These are phyloP conservation scores for Exophiala oligosperma DNA, from an alignment of 2,329 filamentous ascomycete species.

Conservation along the genomic window DNA sequence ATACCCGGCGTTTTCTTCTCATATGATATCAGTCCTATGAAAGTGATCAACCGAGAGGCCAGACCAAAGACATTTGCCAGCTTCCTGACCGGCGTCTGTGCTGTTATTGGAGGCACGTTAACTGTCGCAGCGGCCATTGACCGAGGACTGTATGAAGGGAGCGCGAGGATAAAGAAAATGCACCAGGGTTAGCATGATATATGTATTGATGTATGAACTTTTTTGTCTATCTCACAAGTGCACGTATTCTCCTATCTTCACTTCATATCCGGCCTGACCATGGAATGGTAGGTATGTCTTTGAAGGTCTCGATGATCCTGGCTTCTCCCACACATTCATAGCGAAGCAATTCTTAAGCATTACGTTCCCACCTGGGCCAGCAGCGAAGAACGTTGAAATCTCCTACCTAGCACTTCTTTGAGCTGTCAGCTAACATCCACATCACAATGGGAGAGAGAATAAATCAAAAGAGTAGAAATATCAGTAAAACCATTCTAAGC, in stretches of 20 bases:
- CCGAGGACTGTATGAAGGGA: constrained; percentile 86
- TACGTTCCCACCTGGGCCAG: not conserved
- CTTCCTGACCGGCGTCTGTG: constrained; percentile 92
- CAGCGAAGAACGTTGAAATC: too few species aligned
- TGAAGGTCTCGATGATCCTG: too few species aligned
- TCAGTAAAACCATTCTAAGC: constrained; percentile 34
- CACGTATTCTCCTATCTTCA: too few species aligned
- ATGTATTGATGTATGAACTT: too few species aligned
- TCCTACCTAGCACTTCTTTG: too few species aligned
- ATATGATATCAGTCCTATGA: constrained; percentile 99
- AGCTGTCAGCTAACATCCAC: not conserved
- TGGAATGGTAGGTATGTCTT: too few species aligned
- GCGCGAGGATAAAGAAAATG: constrained; percentile 81
- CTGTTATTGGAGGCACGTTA: constrained; percentile 89
- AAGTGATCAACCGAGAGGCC: constrained; percentile 95
- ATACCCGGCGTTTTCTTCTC: constrained; percentile 99
- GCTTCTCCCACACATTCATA: too few species aligned
- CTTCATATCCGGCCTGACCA: too few species aligned
- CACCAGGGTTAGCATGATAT: constrained; percentile 54
- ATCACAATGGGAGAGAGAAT: not conserved
- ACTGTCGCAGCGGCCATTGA: constrained; percentile 95
- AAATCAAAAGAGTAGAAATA: constrained; percentile 2
- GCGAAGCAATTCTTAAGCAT: too few species aligned
- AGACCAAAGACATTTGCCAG: constrained; percentile 84
- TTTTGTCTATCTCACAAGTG: too few species aligned